Conservation (phyloP, 345 rosid genomes). For the Excoecaria agallocha region DNA sequence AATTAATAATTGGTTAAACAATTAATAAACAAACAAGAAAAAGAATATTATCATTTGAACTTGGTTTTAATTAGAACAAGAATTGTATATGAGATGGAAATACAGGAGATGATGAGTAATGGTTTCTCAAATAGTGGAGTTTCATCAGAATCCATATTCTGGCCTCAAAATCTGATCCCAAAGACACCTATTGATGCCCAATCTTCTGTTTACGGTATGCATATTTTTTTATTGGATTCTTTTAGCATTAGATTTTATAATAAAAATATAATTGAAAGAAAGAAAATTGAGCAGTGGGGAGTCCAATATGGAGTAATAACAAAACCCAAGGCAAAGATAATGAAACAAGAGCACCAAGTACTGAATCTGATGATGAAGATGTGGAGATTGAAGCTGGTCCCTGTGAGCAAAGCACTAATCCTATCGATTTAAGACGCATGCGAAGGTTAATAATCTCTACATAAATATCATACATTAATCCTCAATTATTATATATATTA, state of each 20-base stretch:
- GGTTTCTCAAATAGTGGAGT: conserved; percentile 20
- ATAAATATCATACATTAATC: not conserved
- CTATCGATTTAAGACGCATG: conserved; percentile 47
- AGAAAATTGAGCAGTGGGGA: no score
- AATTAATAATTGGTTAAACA: no score
- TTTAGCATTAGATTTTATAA: not conserved
- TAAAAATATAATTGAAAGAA: no score
- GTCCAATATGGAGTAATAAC: conserved; percentile 38
- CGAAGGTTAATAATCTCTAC: conserved; percentile 43
- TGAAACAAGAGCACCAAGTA: conserved; percentile 27
- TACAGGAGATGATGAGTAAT: conserved; percentile 31
- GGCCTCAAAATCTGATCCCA: conserved; percentile 25
- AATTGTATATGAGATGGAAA: not conserved
- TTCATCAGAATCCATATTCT: conserved; percentile 24
- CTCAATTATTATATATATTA: not conserved
- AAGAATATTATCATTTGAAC: no score
- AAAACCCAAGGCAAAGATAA: conserved; percentile 34
- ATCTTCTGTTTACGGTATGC: conserved; percentile 45
- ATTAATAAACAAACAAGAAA: no score
- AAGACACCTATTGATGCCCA: conserved; percentile 41
- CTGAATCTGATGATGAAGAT: conserved; percentile 61
- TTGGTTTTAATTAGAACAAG: no score
- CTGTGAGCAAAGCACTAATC: conserved; percentile 51
- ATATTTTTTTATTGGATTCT: not conserved
- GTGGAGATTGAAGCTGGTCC: conserved; percentile 58